Evolutionary conservation across 176 grass and related monocot genomes (phyloP).

Genomic region (Carex pumila): DNA sequence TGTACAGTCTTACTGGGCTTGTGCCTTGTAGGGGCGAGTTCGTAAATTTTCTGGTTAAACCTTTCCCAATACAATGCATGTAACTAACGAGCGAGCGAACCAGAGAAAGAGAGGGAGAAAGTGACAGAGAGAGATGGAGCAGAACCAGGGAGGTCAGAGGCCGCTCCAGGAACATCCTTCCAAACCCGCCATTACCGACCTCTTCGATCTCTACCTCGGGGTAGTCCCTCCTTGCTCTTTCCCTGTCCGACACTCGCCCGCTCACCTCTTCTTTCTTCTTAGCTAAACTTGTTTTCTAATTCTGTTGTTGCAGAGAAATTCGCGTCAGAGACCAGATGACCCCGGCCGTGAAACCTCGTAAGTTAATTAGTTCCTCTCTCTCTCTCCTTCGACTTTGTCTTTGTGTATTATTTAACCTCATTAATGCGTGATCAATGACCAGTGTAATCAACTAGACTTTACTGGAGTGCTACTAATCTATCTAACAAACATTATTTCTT

Average conservation of each 20-base stretch:
- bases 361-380: conserved; percentile 17
- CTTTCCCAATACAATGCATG: not conserved
- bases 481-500: not conserved
- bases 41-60: not conserved
- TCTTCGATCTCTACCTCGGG: conserved; percentile 92
- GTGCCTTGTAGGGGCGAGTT: too few relatives aligned
- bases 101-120: conserved; percentile 17
- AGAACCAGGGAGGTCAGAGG: conserved; percentile 34
- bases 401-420: not conserved
- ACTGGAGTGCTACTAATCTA: not conserved
- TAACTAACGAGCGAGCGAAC: not conserved
- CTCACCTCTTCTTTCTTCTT: not conserved
- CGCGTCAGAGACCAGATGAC: conserved; percentile 63
- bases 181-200: conserved; percentile 60
- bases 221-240: conserved; percentile 26
- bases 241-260: not conserved
- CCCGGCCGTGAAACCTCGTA: conserved; percentile 58
- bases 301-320: conserved; percentile 59
- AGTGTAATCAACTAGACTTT: not conserved
- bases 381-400: not conserved
- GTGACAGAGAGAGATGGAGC: conserved; percentile 19
- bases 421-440: not conserved
- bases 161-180: conserved; percentile 59
- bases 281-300: conserved; percentile 7
- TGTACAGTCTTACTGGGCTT: too few relatives aligned